phyloP scores from a whole-genome alignment of 176 grass and related monocot genomes.

The Poa annua region DNA sequence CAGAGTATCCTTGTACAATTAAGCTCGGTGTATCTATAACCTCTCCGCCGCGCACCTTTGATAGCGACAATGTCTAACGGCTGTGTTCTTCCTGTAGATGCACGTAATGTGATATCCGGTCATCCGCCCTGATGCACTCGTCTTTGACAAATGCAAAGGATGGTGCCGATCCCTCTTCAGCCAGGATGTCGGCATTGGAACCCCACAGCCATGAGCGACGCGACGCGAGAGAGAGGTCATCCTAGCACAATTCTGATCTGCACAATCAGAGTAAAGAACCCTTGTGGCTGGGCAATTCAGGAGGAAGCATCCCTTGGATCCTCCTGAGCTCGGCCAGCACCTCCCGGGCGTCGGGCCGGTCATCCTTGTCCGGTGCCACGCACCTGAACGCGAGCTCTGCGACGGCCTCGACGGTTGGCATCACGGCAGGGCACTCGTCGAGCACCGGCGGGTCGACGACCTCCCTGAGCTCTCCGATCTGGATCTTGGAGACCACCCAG shows the following conservation, averaged over 20 bases:
- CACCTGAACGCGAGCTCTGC: constrained; percentile 94
- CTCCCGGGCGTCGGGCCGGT: constrained; percentile 79
- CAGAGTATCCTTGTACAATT: not conserved
- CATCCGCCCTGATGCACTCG: not conserved
- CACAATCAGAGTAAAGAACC: constrained; percentile 14
- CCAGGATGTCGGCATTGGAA: not conserved
- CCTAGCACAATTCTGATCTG: not conserved
- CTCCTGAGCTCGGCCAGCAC: constrained; percentile 70
- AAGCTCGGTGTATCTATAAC: not conserved
- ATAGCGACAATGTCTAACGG: not conserved
- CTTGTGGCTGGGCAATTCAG: constrained; percentile 36
- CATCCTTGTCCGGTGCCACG: constrained; percentile 88
- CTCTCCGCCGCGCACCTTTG: not conserved
- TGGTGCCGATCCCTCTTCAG: not conserved
- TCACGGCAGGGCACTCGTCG: constrained; percentile 47
- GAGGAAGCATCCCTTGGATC: constrained; percentile 64
- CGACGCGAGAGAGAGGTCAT: not conserved
- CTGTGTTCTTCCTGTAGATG: not conserved
- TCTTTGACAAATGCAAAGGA: constrained; percentile 35
- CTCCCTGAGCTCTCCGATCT: constrained; percentile 78
- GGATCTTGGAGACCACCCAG: constrained; percentile 91
- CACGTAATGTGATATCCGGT: not conserved
- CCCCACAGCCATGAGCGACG: not conserved
- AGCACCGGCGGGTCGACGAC: constrained; percentile 80
- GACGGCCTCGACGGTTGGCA: constrained; percentile 67